These are phyloP conservation scores for Ascochyta fabae DNA, from an alignment of 2,329 filamentous ascomycete genomes.

Conservation along the genomic window DNA sequence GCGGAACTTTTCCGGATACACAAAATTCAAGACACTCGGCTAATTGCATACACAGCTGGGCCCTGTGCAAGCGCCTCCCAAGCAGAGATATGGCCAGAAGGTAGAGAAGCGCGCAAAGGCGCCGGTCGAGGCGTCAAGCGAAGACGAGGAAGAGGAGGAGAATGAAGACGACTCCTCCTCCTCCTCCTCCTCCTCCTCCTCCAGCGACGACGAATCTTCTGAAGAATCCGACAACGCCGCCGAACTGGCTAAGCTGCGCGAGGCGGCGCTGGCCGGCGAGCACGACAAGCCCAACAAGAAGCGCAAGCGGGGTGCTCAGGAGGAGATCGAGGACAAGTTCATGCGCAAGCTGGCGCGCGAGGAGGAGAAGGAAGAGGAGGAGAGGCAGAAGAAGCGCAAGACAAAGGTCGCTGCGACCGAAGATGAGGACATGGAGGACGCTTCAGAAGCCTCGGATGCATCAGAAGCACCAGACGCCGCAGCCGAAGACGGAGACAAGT, in stretches of 20 bases:
- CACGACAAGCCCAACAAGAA: constrained; percentile 45
- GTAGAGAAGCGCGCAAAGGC: constrained; percentile 25
- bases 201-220: constrained; percentile 24
- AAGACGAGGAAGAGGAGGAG: constrained; percentile 61
- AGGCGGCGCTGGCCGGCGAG: constrained; percentile 35
- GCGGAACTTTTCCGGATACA: constrained; percentile 5
- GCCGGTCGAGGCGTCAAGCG: constrained; percentile 43
- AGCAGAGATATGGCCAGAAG: constrained; percentile 46
- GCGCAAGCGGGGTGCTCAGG: constrained; percentile 62
- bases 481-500: constrained; percentile 58
- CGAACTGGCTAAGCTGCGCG: constrained; percentile 33
- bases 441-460: not conserved
- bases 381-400: constrained; percentile 47
- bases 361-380: constrained; percentile 51
- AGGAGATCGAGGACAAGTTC: constrained; percentile 74
- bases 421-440: constrained; percentile 37
- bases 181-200: too few species aligned
- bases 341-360: constrained; percentile 66
- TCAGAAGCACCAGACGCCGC: constrained; percentile 25
- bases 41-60: constrained; percentile 38
- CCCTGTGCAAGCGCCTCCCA: constrained; percentile 48
- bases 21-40: constrained; percentile 9
- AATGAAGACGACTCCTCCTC: constrained; percentile 28
- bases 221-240: constrained; percentile 32
- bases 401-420: constrained; percentile 31